Base-by-base conservation (phyloP, 1,139 yeast species). In the Nakaseomyces bracarensis region DNA sequence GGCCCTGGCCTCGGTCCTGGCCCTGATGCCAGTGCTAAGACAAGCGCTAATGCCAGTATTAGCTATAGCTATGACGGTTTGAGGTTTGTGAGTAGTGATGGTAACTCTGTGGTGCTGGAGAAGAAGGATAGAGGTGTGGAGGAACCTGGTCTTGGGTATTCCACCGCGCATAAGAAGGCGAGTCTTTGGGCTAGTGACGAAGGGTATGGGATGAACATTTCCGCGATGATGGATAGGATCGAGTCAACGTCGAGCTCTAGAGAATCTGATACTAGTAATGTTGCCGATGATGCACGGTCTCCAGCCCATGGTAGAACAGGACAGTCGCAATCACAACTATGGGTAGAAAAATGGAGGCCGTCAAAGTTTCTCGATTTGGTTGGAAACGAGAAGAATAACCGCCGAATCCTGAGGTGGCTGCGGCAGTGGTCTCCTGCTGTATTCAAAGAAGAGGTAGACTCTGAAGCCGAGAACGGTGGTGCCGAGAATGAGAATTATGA, bases 271-370 rank as follows among this genome's bases (percentile, higher is more conserved):
- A n/a, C n/a, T n/a, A n/a, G n/a, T n/a, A n/a, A n/a, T n/a, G n/a
- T n/a, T n/a, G n/a, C n/a, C n/a, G n/a, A n/a, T n/a, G n/a, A n/a
- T n/a, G n/a, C n/a, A n/a, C n/a, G n/a, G n/a, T n/a, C n/a, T n/a
- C n/a, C n/a, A n/a, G n/a, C n/a, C 25, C 25, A 7, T 10, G 9
- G 9, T 10, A 22, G 25, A 26, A 3, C 6, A 2, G 6, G 28
- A 2, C 14, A 26, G n/a, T 14, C 10, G n/a, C n/a, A 26, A n/a
- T 19, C 39, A 27, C 10, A 46, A 49, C 4, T 80, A 7, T 80
- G 85, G 85, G 75, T 86, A 0, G 97, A 91, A 54, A 86, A 85
- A 61, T 89, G 89, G 70, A 69, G 91, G 39, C 96, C 98, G 0
- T 65, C 62, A 20, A 67, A 66, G 36, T 89, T 84, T 64, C 55